Conservation (phyloP, 345 rosid genomes). For the Lumnitzera littorea region DNA sequence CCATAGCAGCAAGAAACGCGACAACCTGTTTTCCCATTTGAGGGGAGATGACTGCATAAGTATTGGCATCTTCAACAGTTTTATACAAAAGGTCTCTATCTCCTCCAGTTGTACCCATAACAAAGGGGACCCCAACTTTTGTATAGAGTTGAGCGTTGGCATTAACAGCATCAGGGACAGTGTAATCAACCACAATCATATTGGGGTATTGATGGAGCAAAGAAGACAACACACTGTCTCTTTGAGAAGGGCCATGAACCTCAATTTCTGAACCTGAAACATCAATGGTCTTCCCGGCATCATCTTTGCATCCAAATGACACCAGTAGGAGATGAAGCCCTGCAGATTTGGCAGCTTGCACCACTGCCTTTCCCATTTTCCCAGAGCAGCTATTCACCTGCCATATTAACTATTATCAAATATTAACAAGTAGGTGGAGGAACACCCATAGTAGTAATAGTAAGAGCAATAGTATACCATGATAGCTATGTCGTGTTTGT, state of each 20-base stretch:
- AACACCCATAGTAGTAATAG: too few relatives aligned
- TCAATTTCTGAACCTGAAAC: conserved; percentile 62
- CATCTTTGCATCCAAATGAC: conserved; percentile 65
- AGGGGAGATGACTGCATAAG: conserved; percentile 89
- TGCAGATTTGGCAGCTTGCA: conserved; percentile 78
- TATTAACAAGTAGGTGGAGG: too few relatives aligned
- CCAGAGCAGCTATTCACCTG: conserved; percentile 89
- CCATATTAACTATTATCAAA: background rate
- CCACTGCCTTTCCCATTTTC: conserved; percentile 86
- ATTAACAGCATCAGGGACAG: conserved; percentile 79
- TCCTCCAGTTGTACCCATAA: conserved; percentile 98
- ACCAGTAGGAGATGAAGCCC: conserved; percentile 71
- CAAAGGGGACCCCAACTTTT: conserved; percentile 94
- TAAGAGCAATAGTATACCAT: too few relatives aligned
- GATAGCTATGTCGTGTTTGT: too few relatives aligned
- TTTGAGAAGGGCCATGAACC: conserved; percentile 64
- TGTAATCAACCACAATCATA: conserved; percentile 78
- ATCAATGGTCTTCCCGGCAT: conserved; percentile 54
- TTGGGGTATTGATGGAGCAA: conserved; percentile 54
- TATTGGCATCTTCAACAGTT: conserved; percentile 58
- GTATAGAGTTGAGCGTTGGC: conserved; percentile 78
- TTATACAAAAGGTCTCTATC: conserved; percentile 57
- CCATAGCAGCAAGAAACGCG: conserved; percentile 97
- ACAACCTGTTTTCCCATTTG: conserved; percentile 99
- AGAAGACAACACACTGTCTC: conserved; percentile 62